Evolutionary conservation across 2,329 filamentous ascomycete genomes (phyloP).

Genomic region (Sporothrix globosa): DNA sequence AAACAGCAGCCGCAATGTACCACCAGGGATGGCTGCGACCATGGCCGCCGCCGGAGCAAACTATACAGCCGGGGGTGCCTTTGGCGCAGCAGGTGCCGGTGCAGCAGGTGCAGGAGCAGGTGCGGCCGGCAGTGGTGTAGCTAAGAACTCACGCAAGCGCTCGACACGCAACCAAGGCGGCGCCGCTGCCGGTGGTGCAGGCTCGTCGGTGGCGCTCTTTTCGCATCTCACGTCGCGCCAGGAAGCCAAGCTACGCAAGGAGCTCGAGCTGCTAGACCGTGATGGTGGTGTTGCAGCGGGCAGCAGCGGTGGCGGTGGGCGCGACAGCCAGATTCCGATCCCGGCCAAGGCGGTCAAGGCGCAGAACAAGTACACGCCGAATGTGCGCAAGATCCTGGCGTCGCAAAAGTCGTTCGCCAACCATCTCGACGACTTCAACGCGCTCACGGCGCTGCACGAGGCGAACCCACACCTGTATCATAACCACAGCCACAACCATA

Average conservation of each 20-base stretch:
- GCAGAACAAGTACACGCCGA: slow-evolving; percentile 64
- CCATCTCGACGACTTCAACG: slow-evolving; percentile 78
- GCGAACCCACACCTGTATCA: slow-evolving; percentile 41
- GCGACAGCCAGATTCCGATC: slow-evolving; percentile 72
- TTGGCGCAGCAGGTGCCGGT: slow-evolving; percentile 46
- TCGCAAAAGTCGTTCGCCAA: slow-evolving; percentile 84
- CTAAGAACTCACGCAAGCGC: slow-evolving; percentile 67
- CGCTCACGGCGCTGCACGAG: slow-evolving; percentile 56
- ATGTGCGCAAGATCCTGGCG: slow-evolving; percentile 74
- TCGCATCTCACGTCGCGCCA: slow-evolving; percentile 76
- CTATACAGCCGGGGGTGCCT: slow-evolving; percentile 59
- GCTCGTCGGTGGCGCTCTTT: slow-evolving; percentile 28
- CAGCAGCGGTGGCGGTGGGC: slow-evolving; percentile 36
- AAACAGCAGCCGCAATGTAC: slow-evolving; percentile 40
- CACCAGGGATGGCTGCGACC: slow-evolving; percentile 52
- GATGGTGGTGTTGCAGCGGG: slow-evolving; percentile 62
- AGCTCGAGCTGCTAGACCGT: slow-evolving; percentile 78
- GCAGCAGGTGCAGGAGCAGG: slow-evolving; percentile 40
- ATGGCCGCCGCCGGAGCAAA: slow-evolving; percentile 54
- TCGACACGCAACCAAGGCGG: slow-evolving; percentile 57
- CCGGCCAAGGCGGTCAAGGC: slow-evolving; percentile 56
- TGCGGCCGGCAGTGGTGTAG: slow-evolving; percentile 39
- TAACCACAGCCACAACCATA: slow-evolving; percentile 32
- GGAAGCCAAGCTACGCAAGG: slow-evolving; percentile 77
- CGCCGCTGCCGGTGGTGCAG: slow-evolving; percentile 36